Base-by-base conservation (phyloP, 139 green algal genomes). In the Microglena sp. region DNA sequence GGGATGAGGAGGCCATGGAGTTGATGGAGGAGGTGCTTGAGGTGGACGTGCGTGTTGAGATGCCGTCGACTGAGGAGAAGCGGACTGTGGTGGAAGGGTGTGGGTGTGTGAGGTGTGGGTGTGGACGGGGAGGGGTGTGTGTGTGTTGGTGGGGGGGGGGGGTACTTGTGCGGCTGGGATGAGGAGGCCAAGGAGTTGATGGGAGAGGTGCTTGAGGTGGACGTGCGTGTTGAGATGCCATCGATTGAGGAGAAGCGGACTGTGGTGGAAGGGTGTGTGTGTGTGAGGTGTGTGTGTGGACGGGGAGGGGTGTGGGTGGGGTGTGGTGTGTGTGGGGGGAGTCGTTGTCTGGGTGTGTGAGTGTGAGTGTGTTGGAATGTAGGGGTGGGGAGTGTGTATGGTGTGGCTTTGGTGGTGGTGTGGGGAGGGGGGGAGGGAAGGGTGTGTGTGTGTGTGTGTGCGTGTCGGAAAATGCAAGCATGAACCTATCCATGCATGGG, bases 261-360 rank as follows among this genome's bases (percentile, higher is more conserved):
- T 84, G 82, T 44, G 84, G 82, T 2, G 90, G 90, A 54, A 96
- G 73, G 26, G 84, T 70, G 27, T 33, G 8, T 2, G 62, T 75
- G 1, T 78, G 73, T 1, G 84, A 84, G 1, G 89, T 67, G 67
- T 96, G 90, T 26, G 77, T 71, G 0, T 87, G 88, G 1, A 90
- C 90, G 0, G 90, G 90, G 27, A 96, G 74, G 63, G 82, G 40
- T 50, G 40, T 50, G 40, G 11, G 40, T 50, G 40, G 11, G 40
- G 11, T 11, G 11, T 11, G 11, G 40, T 50, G 18, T 50, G 40
- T 50, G 40, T 11, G 11, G 40, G 40, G 40, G n/a, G n/a, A n/a
- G n/a, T n/a, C n/a, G 40, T 50, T 11, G 40, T 50, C 18, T 50
- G 40, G 11, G 40, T 50, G 40, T 50, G 40, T 50, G 40, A 11